phyloP scores from a whole-genome alignment of 331 rosid species.

The Pyrus hybrid region DNA sequence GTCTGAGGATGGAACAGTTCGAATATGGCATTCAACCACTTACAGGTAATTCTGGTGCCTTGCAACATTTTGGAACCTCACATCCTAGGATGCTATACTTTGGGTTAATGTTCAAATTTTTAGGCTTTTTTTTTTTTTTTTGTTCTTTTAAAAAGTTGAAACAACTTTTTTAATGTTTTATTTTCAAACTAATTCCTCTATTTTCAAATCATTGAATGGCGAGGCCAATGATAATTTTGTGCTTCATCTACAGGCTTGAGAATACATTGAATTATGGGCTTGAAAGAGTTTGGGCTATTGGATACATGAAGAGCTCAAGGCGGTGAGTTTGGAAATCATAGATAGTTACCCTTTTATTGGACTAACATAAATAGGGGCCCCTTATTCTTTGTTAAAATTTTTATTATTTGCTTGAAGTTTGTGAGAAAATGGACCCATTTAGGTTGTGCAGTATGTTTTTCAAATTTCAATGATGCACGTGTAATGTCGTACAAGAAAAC shows the following conservation, averaged over 20 bases:
- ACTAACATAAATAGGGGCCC: not conserved
- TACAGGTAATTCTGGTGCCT: conserved; percentile 53
- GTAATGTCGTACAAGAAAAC: not conserved
- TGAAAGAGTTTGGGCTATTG: conserved; percentile 99
- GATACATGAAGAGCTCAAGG: conserved; percentile 94
- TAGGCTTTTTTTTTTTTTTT: too few species aligned
- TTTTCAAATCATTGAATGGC: not conserved
- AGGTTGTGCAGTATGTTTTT: not conserved
- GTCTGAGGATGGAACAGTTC: conserved; percentile 98
- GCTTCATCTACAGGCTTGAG: conserved; percentile 69
- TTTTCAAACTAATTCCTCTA: not conserved
- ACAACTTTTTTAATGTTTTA: not conserved
- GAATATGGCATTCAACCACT: conserved; percentile 98
- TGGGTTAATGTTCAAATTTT: not conserved
- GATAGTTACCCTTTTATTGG: not conserved
- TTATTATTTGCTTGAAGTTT: not conserved
- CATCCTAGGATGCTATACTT: not conserved
- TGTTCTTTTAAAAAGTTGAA: too few species aligned
- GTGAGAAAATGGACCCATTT: not conserved
- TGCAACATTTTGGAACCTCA: not conserved
- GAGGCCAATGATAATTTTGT: not conserved
- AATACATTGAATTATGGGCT: conserved; percentile 95
- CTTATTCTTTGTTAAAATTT: not conserved
- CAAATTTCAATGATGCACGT: not conserved
- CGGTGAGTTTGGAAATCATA: conserved; percentile 42